These are phyloP conservation scores for Penicillium coprophilum DNA, from an alignment of 495 filamentous ascomycete species.

Conservation along the genomic window DNA sequence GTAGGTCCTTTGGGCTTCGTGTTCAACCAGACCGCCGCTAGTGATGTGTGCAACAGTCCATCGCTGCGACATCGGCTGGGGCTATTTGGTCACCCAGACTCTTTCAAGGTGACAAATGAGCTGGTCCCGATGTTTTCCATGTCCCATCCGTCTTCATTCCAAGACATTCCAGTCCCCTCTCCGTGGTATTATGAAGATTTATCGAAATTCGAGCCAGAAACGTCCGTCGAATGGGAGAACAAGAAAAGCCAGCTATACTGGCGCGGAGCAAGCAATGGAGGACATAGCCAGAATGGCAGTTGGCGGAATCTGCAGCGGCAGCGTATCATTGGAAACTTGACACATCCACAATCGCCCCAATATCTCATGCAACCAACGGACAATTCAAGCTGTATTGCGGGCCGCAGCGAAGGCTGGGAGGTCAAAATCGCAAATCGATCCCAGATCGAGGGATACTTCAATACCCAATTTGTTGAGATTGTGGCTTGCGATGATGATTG, in stretches of 20 bases:
- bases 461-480: slow-evolving; percentile 15
- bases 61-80: slow-evolving; percentile 20
- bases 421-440: neutral
- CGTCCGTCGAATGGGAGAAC: slow-evolving; percentile 13
- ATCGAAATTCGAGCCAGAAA: slow-evolving; percentile 3
- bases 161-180: slow-evolving; percentile 19
- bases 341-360: slow-evolving; percentile 8
- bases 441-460: slow-evolving; percentile 10
- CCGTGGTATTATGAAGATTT: slow-evolving; percentile 15
- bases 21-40: slow-evolving; percentile 16
- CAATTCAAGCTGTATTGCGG: neutral
- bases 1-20: slow-evolving; percentile 17
- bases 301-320: slow-evolving; percentile 20
- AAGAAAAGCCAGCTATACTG: slow-evolving; percentile 37
- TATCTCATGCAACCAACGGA: neutral
- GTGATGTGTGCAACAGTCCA: slow-evolving; percentile 19
- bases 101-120: slow-evolving; percentile 17
- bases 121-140: slow-evolving; percentile 21
- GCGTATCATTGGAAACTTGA: slow-evolving; percentile 16
- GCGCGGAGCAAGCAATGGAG: slow-evolving; percentile 46
- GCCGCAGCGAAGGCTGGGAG: slow-evolving; percentile 9
- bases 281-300: slow-evolving; percentile 14
- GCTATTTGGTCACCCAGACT: slow-evolving; percentile 15
- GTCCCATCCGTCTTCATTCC: slow-evolving; percentile 17
- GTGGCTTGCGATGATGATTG: slow-evolving; percentile 20